Conservation (phyloP, 305 asterid species). For the Withania somnifera region DNA sequence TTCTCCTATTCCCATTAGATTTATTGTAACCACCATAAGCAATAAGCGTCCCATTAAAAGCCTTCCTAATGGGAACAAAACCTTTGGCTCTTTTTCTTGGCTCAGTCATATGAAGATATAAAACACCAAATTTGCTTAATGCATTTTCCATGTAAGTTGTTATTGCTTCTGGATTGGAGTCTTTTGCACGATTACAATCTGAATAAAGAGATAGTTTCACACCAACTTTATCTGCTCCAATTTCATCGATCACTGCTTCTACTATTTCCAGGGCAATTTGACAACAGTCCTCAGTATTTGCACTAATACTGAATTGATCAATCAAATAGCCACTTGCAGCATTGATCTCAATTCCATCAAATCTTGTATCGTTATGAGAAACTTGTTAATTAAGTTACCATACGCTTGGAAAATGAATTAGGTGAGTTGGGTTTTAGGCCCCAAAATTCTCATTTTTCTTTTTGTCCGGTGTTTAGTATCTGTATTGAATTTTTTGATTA, state of each 20-base stretch:
- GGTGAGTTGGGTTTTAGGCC: too few relatives aligned
- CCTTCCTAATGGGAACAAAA: conserved; percentile 4
- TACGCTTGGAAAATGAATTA: background rate
- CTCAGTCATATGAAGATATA: conserved; percentile 9
- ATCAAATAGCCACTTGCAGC: background rate
- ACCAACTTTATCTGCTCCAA: conserved; percentile 4
- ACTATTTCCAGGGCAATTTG: conserved; percentile 4
- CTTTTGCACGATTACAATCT: background rate
- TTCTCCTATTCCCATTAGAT: conserved; percentile 7
- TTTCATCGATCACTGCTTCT: background rate
- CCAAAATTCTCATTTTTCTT: too few relatives aligned
- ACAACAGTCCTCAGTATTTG: conserved; percentile 1
- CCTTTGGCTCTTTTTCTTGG: background rate
- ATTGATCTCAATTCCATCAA: conserved; percentile 3
- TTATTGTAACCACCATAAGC: conserved; percentile 9
- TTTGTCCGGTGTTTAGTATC: too few relatives aligned
- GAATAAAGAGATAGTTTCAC: conserved; percentile 5
- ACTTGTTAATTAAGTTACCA: background rate
- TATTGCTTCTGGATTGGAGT: background rate
- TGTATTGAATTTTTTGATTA: too few relatives aligned
- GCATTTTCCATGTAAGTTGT: conserved; percentile 7
- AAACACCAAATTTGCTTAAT: background rate
- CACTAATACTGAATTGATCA: background rate
- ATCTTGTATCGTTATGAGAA: background rate
- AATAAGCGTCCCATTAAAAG: conserved; percentile 5